Percentiles rank a stretch among this genome's conserved stretches.
Conservation (phyloP, 2,329 filamentous ascomycete species). For the Fusarium denticulatum region DNA sequence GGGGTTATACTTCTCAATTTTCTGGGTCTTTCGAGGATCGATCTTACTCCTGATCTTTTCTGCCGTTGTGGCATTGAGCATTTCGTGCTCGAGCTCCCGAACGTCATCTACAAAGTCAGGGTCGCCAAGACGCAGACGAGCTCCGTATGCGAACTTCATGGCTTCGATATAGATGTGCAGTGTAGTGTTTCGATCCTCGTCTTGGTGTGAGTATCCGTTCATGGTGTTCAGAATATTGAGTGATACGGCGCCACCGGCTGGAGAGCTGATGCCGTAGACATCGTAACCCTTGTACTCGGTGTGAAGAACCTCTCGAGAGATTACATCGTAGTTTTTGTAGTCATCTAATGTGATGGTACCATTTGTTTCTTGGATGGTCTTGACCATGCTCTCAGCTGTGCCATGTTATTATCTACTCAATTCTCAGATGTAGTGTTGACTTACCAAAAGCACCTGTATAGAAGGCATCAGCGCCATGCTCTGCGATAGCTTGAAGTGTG, state of each 20-base stretch:
- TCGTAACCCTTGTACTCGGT: constrained; percentile 76
- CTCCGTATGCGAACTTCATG: constrained; percentile 87
- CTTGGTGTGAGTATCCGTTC: constrained; percentile 70
- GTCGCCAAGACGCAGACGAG: constrained; percentile 83
- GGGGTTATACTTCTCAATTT: constrained; percentile 79
- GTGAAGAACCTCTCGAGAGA: constrained; percentile 69
- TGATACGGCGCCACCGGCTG: constrained; percentile 80
- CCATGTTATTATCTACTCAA: constrained; percentile 11
- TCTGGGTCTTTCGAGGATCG: constrained; percentile 75
- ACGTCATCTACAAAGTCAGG: constrained; percentile 76
- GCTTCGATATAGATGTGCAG: constrained; percentile 88
- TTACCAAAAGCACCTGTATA: constrained; percentile 74
- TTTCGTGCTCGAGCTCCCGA: constrained; percentile 69
- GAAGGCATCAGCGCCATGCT: constrained; percentile 76
- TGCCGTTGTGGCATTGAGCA: constrained; percentile 72
- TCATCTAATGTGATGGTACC: constrained; percentile 90
- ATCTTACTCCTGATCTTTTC: constrained; percentile 72
- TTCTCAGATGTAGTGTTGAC: not conserved
- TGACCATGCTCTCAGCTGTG: constrained; percentile 76
- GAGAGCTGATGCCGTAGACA: constrained; percentile 75
- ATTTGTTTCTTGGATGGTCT: constrained; percentile 71
- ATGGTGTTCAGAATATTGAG: constrained; percentile 84
- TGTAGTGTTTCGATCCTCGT: constrained; percentile 72
- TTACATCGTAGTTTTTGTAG: constrained; percentile 76
- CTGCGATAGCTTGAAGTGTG: constrained; percentile 80